Percentiles rank a stretch among this genome's conserved stretches.
Conservation (phyloP, 805 yeast species). For the Candida golubevii region DNA sequence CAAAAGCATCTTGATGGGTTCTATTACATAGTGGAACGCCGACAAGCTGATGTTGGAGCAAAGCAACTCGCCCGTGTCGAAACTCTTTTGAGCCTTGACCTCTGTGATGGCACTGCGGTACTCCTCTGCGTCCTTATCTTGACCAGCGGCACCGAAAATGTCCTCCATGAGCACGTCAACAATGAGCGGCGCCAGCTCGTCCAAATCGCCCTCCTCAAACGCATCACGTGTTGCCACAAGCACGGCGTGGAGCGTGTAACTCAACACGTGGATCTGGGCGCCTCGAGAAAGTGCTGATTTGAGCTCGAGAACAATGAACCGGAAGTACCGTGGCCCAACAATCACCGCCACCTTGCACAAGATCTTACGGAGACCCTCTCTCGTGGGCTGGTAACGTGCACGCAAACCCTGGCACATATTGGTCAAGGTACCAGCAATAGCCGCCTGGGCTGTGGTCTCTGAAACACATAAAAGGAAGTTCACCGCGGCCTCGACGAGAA, state of each 20-base stretch:
- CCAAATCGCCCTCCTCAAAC: conserved; percentile 68
- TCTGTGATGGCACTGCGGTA: conserved; percentile 83
- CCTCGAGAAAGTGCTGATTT: conserved; percentile 79
- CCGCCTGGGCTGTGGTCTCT: conserved; percentile 47
- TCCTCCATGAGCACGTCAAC: conserved; percentile 85
- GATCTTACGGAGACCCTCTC: conserved; percentile 80
- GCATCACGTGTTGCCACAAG: conserved; percentile 47
- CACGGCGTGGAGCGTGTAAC: conserved; percentile 78
- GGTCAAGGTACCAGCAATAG: conserved; percentile 79
- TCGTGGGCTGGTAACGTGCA: conserved; percentile 77
- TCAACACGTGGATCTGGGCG: conserved; percentile 88
- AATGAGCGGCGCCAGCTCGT: conserved; percentile 55
- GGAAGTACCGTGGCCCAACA: conserved; percentile 70
- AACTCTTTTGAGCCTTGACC: conserved; percentile 84
- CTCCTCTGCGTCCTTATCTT: conserved; percentile 92
- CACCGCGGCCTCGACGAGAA: conserved; percentile 76
- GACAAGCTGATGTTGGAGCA: conserved; percentile 59
- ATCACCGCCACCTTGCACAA: conserved; percentile 58
- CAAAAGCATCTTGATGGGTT: conserved; percentile 63
- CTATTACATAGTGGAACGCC: conserved; percentile 52
- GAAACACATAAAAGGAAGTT: conserved; percentile 61
- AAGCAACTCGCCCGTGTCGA: conserved; percentile 77
- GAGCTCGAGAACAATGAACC: conserved; percentile 73
- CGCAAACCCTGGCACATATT: conserved; percentile 85
- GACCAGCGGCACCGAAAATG: conserved; percentile 84